Evolutionary conservation across 139 green algal species (phyloP), one percentile per base, ranked within the genome.

Genomic region (Bryopsis sp.): DNA sequence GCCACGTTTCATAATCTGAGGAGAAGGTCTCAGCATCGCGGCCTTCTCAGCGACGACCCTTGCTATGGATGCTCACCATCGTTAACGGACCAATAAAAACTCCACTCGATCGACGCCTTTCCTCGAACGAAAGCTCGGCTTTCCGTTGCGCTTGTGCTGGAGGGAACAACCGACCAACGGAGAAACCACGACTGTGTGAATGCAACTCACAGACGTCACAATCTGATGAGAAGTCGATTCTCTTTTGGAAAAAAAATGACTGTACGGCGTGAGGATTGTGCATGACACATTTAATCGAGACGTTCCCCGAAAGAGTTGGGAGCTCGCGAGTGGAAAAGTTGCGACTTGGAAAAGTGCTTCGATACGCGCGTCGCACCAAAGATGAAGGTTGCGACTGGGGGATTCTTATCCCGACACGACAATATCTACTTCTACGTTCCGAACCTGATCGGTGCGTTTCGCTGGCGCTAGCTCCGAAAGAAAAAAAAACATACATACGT

Each of bases 391-490:
- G 6, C 58, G 29, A 6, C 15, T 22, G 8, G 6, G 3, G 39
- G 74, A 1, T 93, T 92, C 66, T 87, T 91, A 24, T 66, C 11
- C 0, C 66, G 88, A 0, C 89, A 96, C 58, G 48, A 54, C 2
- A 85, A 88, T 43, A 74, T 92, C 0, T 82, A 78, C 28, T 0
- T 92, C 0, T 96, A 92, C 62, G 75, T 96, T 1, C 89, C 90
- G 4, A 96, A 96, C 69, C 68, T 96, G 0, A 96, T 96, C 62
- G 90, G 89, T 90, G 62, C 4, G 72, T 65, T 37, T 8, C 64
- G 24, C n/a, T n/a, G n/a, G n/a, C n/a, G n/a, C n/a, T n/a, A n/a
- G n/a, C n/a, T n/a, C n/a, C n/a, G n/a, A n/a, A n/a, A n/a, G n/a
- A n/a, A n/a, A n/a, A n/a, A n/a, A n/a, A n/a, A n/a, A n/a, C n/a